Percentiles rank a stretch among this genome's conserved stretches.
Evolutionary conservation across 176 grass and related monocot species (phyloP).

Genomic region (Lolium perenne): DNA sequence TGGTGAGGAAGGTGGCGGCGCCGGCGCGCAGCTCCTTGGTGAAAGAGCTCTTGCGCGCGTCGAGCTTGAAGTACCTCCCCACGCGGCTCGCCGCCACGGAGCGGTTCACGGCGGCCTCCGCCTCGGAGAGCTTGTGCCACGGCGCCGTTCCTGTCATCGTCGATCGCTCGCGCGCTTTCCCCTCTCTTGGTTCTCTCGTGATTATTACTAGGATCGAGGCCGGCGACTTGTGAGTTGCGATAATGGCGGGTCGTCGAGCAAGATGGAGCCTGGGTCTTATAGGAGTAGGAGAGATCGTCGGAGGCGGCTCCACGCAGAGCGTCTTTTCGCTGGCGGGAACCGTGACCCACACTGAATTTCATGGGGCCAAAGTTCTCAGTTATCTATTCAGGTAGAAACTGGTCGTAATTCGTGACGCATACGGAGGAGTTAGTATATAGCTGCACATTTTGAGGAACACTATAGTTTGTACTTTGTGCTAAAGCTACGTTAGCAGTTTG

Average conservation of each 20-base stretch:
- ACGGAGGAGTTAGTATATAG: neutral
- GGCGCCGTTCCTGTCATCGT: constrained; percentile 13
- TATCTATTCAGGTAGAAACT: neutral
- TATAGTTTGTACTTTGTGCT: neutral
- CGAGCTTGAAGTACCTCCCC: constrained; percentile 70
- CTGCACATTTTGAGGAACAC: constrained; percentile 13
- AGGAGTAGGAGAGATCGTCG: constrained; percentile 7
- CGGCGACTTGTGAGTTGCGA: neutral
- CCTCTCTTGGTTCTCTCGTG: neutral
- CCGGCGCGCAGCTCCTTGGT: constrained; percentile 69
- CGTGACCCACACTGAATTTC: constrained; percentile 18
- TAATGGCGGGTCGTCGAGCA: neutral
- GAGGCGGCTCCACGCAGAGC: neutral
- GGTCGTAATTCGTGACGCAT: neutral
- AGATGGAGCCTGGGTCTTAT: constrained; percentile 39
- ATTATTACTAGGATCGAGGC: neutral
- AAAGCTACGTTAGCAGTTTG: neutral
- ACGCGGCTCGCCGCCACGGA: constrained; percentile 38
- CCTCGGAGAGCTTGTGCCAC: constrained; percentile 36
- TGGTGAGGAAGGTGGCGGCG: constrained; percentile 70
- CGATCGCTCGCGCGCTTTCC: too few species aligned
- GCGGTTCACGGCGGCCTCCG: constrained; percentile 52
- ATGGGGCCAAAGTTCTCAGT: too few species aligned
- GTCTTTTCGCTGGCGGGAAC: constrained; percentile 26
- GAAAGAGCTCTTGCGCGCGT: constrained; percentile 68